These are phyloP conservation scores for Tetraselmis striata DNA, from an alignment of 139 green algal genomes.

Conservation along the genomic window DNA sequence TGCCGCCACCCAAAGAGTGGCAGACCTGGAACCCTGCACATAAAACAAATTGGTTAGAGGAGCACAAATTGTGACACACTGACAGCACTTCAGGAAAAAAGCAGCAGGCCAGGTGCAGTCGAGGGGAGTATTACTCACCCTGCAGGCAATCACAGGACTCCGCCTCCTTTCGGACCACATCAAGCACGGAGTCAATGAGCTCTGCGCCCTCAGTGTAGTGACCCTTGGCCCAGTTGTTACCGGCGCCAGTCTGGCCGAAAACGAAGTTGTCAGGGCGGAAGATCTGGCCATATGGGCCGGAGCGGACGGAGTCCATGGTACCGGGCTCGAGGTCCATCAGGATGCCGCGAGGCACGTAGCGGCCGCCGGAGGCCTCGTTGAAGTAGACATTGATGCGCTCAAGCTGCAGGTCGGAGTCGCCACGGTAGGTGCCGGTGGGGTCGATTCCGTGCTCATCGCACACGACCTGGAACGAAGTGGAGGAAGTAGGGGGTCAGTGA, in stretches of 20 bases:
- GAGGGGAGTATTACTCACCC: too few species aligned
- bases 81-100: too few species aligned
- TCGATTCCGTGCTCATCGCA: conserved; percentile 79
- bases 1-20: conserved; percentile 94
- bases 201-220: conserved; percentile 99
- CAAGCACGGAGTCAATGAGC: conserved; percentile 95
- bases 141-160: conserved; percentile 98
- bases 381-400: conserved; percentile 98
- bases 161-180: conserved; percentile 98
- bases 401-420: conserved; percentile 87
- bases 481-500: not conserved
- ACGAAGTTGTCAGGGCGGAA: conserved; percentile 88
- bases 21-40: conserved; percentile 85
- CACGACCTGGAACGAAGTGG: conserved; percentile 42
- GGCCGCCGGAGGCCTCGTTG: conserved; percentile 78
- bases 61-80: too few species aligned
- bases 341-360: conserved; percentile 89
- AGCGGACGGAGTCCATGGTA: conserved; percentile 85
- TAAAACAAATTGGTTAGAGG: conserved; percentile 3
- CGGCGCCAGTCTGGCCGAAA: conserved; percentile 87
- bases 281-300: conserved; percentile 85
- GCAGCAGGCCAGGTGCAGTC: too few species aligned
- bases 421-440: conserved; percentile 76
- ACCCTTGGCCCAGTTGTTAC: conserved; percentile 99
- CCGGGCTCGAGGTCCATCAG: conserved; percentile 90